A percentile compares a stretch with the other conserved stretches of the same genome.
Evolutionary conservation across 371 early-diverging fungal species (phyloP).

Genomic region (Coemansia sp.): DNA sequence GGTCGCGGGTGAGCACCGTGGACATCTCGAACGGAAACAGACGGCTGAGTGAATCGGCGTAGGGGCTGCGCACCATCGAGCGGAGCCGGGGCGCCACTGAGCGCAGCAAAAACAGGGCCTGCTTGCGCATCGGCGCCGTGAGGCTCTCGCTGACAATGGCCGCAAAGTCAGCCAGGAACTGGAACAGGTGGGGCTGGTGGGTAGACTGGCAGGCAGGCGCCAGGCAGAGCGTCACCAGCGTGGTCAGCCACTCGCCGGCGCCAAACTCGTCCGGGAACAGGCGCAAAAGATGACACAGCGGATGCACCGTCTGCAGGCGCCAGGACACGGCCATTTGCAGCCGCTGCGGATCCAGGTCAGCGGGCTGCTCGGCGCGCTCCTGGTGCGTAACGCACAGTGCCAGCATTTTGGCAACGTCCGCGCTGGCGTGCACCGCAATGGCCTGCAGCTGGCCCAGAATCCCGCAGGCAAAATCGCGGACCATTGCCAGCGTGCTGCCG

Average conservation of each 20-base stretch:
- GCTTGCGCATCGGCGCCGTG: constrained; percentile 37
- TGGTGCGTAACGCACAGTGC: constrained; percentile 7
- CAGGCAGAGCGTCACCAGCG: constrained; percentile 34
- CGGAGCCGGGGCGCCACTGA: constrained; percentile 23
- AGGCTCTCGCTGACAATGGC: constrained; percentile 38
- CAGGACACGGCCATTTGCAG: constrained; percentile 22
- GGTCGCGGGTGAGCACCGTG: constrained; percentile 20
- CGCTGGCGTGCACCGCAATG: constrained; percentile 16
- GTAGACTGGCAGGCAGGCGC: constrained; percentile 19
- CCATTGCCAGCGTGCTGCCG: constrained; percentile 3
- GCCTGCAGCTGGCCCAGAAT: constrained; percentile 39
- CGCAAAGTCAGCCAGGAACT: constrained; percentile 33
- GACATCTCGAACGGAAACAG: constrained; percentile 38
- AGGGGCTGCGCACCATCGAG: neutral
- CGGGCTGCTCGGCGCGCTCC: neutral
- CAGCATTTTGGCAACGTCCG: constrained; percentile 11
- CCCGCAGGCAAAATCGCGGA: constrained; percentile 26
- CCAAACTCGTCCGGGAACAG: constrained; percentile 39
- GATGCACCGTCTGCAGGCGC: constrained; percentile 32
- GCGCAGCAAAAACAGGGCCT: constrained; percentile 21
- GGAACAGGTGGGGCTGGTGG: neutral
- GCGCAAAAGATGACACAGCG: constrained; percentile 33
- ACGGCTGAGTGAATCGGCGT: constrained; percentile 20
- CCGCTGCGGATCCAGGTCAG: neutral
- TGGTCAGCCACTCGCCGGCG: constrained; percentile 40